Conservation (phyloP, 208 protist genomes). For the Trypanosoma conorhini region DNA sequence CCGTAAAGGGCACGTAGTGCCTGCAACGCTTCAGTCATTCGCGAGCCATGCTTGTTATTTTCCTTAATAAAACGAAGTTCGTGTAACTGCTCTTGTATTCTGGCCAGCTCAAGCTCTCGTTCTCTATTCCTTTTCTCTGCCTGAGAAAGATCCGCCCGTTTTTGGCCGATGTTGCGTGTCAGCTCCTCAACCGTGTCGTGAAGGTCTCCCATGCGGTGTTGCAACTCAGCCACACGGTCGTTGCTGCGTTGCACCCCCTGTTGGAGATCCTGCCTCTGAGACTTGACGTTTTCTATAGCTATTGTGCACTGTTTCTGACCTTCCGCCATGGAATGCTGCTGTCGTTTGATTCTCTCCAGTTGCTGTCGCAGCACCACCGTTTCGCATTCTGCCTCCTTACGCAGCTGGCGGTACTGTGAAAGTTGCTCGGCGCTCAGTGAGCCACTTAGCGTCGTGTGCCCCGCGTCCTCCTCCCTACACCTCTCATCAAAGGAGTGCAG, state of each 20-base stretch:
- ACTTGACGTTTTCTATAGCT: conserved; percentile 46
- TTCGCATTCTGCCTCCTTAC: conserved; percentile 82
- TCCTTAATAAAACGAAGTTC: conserved; percentile 86
- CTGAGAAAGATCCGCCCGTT: conserved; percentile 37
- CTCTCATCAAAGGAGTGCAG: conserved; percentile 59
- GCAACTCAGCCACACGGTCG: conserved; percentile 47
- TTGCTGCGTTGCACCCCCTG: conserved; percentile 39
- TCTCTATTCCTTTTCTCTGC: conserved; percentile 66
- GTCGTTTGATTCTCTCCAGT: conserved; percentile 58
- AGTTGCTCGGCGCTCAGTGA: conserved; percentile 57
- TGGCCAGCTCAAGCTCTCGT: conserved; percentile 76
- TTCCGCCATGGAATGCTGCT: conserved; percentile 64
- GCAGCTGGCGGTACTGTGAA: conserved; percentile 74
- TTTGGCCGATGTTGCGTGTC: conserved; percentile 39
- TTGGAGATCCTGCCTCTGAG: conserved; percentile 50
- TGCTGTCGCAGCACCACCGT: conserved; percentile 82
- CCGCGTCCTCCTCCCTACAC: conserved; percentile 58
- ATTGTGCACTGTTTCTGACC: conserved; percentile 63
- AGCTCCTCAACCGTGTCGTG: conserved; percentile 37
- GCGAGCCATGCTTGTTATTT: conserved; percentile 67
- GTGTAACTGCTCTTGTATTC: conserved; percentile 89
- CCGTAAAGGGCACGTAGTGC: conserved; percentile 90
- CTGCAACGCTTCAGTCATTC: conserved; percentile 87
- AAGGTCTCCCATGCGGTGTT: conserved; percentile 55
- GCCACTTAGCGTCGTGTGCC: conserved; percentile 34